Percentiles rank a stretch among this genome's conserved stretches.
These are phyloP conservation scores for Solanum rostratum DNA, from an alignment of 257 asterid species.

Conservation along the genomic window DNA sequence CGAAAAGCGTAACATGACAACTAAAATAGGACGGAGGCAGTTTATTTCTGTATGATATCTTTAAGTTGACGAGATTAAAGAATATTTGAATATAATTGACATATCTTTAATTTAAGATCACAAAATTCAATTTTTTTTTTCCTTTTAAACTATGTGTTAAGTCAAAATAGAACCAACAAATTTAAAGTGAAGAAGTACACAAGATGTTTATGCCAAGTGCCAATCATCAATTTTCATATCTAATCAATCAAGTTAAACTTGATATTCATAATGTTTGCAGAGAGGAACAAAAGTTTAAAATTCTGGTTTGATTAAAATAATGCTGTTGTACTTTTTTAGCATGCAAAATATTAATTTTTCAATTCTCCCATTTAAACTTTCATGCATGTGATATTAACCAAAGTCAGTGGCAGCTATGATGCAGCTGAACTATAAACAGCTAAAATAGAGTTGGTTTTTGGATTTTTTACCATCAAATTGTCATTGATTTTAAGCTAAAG, in stretches of 20 bases:
- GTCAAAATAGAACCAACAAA: too few species aligned
- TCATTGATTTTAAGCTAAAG: not conserved
- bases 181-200: not conserved
- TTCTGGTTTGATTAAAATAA: not conserved
- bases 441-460: not conserved
- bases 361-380: not conserved
- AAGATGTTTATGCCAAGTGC: not conserved
- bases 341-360: not conserved
- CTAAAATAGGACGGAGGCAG: too few species aligned
- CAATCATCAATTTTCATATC: not conserved
- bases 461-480: not conserved
- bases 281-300: not conserved
- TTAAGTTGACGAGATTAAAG: too few species aligned
- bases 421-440: not conserved
- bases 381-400: not conserved
- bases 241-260: not conserved
- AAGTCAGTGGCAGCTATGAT: not conserved
- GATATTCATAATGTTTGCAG: not conserved
- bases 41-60: too few species aligned
- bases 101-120: too few species aligned
- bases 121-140: too few species aligned
- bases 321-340: not conserved
- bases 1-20: too few species aligned
- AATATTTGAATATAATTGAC: too few species aligned
- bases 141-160: too few species aligned